Conservation (phyloP, 1,139 yeast species). For the Lodderomyces pseudojiufengensis region DNA sequence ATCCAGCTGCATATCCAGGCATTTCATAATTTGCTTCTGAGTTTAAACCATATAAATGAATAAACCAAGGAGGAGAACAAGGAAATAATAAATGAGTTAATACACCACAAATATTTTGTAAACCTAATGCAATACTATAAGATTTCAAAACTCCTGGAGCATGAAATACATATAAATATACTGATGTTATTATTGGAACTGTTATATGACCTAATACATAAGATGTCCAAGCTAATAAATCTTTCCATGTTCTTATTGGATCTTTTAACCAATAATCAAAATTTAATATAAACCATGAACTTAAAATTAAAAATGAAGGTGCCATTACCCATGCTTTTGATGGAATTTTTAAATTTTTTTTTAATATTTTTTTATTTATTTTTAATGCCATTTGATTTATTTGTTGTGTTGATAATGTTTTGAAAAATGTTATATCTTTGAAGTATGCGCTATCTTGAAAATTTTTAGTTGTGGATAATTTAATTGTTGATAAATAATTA, state of each 20-base stretch:
- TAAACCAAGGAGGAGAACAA: slow-evolving; percentile 72
- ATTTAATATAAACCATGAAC: slow-evolving; percentile 42
- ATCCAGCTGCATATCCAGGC: slow-evolving; percentile 69
- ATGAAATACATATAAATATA: slow-evolving; percentile 64
- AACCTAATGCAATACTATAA: slow-evolving; percentile 52
- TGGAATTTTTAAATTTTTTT: slow-evolving; percentile 11
- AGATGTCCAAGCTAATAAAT: slow-evolving; percentile 55
- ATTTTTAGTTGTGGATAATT: background rate
- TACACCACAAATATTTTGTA: slow-evolving; percentile 59
- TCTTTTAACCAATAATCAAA: slow-evolving; percentile 29
- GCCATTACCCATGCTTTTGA: slow-evolving; percentile 21
- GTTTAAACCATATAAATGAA: slow-evolving; percentile 55
- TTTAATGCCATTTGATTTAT: slow-evolving; percentile 6
- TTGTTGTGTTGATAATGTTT: slow-evolving; percentile 6
- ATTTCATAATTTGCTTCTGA: slow-evolving; percentile 52
- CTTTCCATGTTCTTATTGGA: slow-evolving; percentile 34
- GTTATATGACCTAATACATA: slow-evolving; percentile 60
- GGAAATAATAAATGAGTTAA: slow-evolving; percentile 59
- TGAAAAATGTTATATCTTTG: slow-evolving; percentile 7
- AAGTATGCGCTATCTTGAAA: slow-evolving; percentile 8
- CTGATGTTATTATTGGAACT: slow-evolving; percentile 59
- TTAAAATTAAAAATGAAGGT: slow-evolving; percentile 28
- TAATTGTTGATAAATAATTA: no score
- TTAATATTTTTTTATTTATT: slow-evolving; percentile 11
- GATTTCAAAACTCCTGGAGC: slow-evolving; percentile 55